Conservation (phyloP, 192 early-diverging fungal species). For the Rhizoclosmatium sp. region DNA sequence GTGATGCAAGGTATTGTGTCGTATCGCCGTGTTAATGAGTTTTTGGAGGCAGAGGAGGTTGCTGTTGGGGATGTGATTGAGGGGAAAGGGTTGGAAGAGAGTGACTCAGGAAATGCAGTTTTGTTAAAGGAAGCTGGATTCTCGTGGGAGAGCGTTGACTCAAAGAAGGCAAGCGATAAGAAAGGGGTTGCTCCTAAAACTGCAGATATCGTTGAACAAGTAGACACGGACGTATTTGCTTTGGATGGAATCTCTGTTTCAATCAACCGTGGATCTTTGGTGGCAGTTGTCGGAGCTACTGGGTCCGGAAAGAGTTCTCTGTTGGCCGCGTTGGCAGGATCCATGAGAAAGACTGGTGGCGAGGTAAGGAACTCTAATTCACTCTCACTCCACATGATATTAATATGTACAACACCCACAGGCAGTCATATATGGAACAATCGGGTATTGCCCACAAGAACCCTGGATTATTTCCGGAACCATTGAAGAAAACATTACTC, state of each 20-base stretch:
- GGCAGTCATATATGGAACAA: conserved; percentile 29
- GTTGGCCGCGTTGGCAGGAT: conserved; percentile 45
- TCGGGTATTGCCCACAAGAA: conserved; percentile 43
- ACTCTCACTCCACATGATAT: neutral
- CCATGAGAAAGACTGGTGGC: conserved; percentile 43
- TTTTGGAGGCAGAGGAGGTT: conserved; percentile 40
- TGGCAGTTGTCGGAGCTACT: conserved; percentile 33
- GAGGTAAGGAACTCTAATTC: neutral
- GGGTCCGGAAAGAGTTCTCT: conserved; percentile 54
- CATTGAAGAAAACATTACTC: conserved; percentile 78
- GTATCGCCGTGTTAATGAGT: conserved; percentile 38
- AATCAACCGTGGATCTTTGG: conserved; percentile 15
- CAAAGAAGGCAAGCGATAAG: neutral
- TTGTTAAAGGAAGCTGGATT: conserved; percentile 28
- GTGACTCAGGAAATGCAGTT: neutral
- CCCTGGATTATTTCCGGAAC: conserved; percentile 55
- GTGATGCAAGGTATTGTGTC: conserved; percentile 19
- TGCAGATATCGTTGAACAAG: neutral
- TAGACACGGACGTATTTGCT: conserved; percentile 10
- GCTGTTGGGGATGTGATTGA: conserved; percentile 13
- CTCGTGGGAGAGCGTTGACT: conserved; percentile 17
- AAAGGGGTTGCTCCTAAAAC: neutral
- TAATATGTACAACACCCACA: neutral
- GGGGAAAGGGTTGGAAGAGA: neutral
- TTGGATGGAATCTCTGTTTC: neutral